Evolutionary conservation across 345 rosid species (phyloP).

Genomic region (Garcia nutans): DNA sequence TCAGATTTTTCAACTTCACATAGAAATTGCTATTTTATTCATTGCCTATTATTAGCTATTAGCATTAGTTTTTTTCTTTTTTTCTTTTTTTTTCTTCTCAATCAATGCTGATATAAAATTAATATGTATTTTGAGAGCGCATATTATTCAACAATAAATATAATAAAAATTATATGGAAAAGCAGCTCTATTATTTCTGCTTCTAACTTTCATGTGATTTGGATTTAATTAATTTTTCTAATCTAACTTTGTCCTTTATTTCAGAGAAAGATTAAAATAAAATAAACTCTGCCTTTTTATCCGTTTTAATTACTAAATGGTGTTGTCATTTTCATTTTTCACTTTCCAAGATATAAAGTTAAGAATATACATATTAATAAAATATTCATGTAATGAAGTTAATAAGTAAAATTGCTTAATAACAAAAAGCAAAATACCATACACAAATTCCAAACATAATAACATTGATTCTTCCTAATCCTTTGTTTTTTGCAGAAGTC

Average conservation of each 20-base stretch:
- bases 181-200: background rate
- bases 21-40: background rate
- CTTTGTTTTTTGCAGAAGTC: background rate
- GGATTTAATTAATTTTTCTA: background rate
- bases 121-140: too few species aligned
- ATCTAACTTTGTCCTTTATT: background rate
- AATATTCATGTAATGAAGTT: background rate
- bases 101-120: too few species aligned
- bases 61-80: too few species aligned
- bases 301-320: background rate
- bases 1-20: background rate
- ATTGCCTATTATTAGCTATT: background rate
- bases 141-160: too few species aligned
- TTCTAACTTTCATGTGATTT: conserved; percentile 8
- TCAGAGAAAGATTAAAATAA: conserved; percentile 9
- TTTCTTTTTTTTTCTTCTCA: background rate
- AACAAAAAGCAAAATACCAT: background rate
- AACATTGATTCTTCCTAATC: background rate
- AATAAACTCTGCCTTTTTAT: background rate
- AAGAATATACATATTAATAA: background rate
- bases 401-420: background rate
- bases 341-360: background rate
- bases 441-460: background rate
- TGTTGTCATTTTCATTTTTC: conserved; percentile 11
- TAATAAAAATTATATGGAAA: too few species aligned